A percentile compares a stretch with the other conserved stretches of the same genome.
phyloP scores from a whole-genome alignment of 208 protist species.

The Tetramitus jugosus region DNA sequence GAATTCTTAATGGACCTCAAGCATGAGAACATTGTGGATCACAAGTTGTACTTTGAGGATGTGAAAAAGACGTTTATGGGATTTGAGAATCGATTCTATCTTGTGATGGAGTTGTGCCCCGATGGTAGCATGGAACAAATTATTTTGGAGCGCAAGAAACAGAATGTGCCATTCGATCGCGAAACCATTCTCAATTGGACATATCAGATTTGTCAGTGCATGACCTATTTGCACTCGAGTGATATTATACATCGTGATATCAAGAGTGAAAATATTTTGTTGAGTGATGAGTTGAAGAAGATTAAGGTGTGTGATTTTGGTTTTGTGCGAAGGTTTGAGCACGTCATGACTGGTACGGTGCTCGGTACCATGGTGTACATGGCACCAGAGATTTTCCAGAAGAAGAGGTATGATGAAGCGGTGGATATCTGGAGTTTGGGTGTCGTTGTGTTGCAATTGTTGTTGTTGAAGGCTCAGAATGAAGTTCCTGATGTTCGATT shows the following conservation, averaged over 20 bases:
- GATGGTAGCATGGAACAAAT: constrained; percentile 12
- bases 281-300: neutral
- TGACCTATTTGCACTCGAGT: neutral
- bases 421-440: constrained; percentile 17
- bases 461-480: neutral
- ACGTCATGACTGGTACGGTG: neutral
- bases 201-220: constrained; percentile 3
- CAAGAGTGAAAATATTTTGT: constrained; percentile 12
- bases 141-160: neutral
- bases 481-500: constrained; percentile 1
- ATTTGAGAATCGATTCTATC: neutral
- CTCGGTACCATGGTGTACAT: constrained; percentile 6
- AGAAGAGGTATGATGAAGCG: neutral
- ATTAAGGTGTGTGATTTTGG: constrained; percentile 10
- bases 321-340: neutral
- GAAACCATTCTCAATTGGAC: neutral
- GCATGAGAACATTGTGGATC: constrained; percentile 13
- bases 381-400: neutral
- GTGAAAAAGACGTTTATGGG: neutral
- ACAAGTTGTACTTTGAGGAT: neutral
- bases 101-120: constrained; percentile 8
- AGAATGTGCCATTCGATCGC: neutral
- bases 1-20: neutral
- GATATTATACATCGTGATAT: constrained; percentile 10
- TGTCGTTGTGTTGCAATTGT: neutral